Base-by-base conservation (phyloP, 2,329 filamentous ascomycete genomes). In the Colletotrichum sp. region DNA sequence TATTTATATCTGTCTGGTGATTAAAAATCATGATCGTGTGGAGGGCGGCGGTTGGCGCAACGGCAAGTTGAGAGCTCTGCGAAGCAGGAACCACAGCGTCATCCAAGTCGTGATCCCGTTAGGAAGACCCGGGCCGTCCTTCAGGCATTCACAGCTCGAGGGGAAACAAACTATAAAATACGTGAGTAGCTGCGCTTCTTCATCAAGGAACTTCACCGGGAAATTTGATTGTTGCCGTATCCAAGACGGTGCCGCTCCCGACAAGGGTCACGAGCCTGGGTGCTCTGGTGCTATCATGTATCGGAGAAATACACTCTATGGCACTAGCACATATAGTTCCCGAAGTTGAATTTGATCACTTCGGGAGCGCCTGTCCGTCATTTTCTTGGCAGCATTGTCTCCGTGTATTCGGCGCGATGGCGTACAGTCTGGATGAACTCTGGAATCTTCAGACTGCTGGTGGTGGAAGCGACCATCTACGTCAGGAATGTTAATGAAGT, bases 91-190 rank as follows among this genome's bases (percentile, higher is more conserved):
- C 43, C 43, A 52, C n/a, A 52, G 12, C 43, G 43, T 24, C n/a
- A 21, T 0, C n/a, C 10, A 13, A 6, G 1, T 52, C n/a, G 43
- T 21, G n/a, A 4, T 21, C n/a, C 10, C 12, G 6, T 1, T 3
- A 13, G n/a, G 12, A 52, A 0, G n/a, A 52, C 43, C 43, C 2
- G 10, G 43, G 2, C 12, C 9, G 3, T 48, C 18, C 18, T 4
- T 48, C 3, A 48, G 39, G 18, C 39, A n/a, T 0, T 48, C 39
- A 12, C 0, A 48, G 9, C 39, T 48, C 26, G 7, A 28, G 26
- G 26, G 26, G 26, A 28, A 28, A 8, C 7, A 28, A 8, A 28
- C 26, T 48, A 12, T 21, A 21, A 7, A 12, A 48, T 6, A 2
- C 9, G 0, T 21, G 6, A 12, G n/a, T 3, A n/a, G 43, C 18